Percentiles rank a stretch among this genome's conserved stretches.
Conservation (phyloP, 352 stramenopile genomes). For the Phytophthora idaei region DNA sequence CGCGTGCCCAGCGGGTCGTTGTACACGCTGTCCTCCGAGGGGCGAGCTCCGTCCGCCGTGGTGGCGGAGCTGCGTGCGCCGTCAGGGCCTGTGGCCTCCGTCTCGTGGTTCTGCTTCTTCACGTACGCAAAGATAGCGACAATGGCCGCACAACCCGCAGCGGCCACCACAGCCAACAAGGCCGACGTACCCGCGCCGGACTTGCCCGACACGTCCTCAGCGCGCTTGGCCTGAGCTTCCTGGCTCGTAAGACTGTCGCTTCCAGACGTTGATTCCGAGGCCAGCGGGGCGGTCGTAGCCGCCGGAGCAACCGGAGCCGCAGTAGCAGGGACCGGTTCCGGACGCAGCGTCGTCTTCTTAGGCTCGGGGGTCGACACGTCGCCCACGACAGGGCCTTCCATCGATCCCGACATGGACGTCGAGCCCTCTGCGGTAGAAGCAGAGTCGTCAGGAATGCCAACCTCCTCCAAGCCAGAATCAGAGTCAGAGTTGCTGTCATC, state of each 20-base stretch:
- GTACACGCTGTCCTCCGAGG: slow-evolving; percentile 69
- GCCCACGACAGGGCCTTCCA: slow-evolving; percentile 40
- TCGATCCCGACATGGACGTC: slow-evolving; percentile 28
- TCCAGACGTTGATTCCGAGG: slow-evolving; percentile 14
- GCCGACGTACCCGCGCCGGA: slow-evolving; percentile 9
- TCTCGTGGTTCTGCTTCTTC: slow-evolving; percentile 42
- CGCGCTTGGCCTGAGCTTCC: slow-evolving; percentile 54
- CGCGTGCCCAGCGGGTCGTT: slow-evolving; percentile 77
- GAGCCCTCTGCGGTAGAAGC: slow-evolving; percentile 11
- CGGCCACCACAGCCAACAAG: slow-evolving; percentile 25
- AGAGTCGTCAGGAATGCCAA: slow-evolving; percentile 5
- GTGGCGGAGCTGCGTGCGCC: slow-evolving; percentile 46
- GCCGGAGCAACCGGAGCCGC: slow-evolving; percentile 17
- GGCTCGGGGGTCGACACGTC: slow-evolving; percentile 29
- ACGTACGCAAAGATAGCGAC: slow-evolving; percentile 64
- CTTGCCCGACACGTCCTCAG: slow-evolving; percentile 36
- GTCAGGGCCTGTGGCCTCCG: slow-evolving; percentile 22
- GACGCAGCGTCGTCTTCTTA: slow-evolving; percentile 30
- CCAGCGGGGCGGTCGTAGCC: slow-evolving; percentile 7
- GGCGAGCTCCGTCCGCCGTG: slow-evolving; percentile 43
- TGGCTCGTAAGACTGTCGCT: slow-evolving; percentile 41
- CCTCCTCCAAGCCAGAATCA: slow-evolving; percentile 20
- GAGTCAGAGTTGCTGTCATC: slow-evolving; percentile 19
- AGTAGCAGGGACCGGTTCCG: slow-evolving; percentile 14
- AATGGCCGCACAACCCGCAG: slow-evolving; percentile 46